phyloP scores from a whole-genome alignment of 2,329 filamentous ascomycete species.

The Ustilaginoidea virens region DNA sequence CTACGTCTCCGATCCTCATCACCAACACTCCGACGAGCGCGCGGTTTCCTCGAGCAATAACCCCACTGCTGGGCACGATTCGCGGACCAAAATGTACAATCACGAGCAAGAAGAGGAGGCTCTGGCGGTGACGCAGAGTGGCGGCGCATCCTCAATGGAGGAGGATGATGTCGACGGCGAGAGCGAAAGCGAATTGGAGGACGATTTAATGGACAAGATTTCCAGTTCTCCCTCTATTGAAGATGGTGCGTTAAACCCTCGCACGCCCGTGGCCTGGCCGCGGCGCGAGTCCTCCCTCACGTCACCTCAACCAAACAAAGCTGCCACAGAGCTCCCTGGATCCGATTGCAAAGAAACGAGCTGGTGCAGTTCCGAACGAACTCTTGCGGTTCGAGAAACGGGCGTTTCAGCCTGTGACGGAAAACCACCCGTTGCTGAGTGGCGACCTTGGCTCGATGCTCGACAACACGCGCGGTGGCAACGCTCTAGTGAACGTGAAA shows the following conservation, averaged over 20 bases:
- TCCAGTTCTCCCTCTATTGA: constrained; percentile 98
- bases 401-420: constrained; percentile 4
- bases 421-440: constrained; percentile 5
- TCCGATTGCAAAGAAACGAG: too few relatives aligned
- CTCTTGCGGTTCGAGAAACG: constrained; percentile 10
- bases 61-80: constrained; percentile 6
- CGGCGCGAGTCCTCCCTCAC: constrained; percentile 27
- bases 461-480: constrained; percentile 15
- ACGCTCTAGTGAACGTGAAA: constrained; percentile 26
- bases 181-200: constrained; percentile 51
- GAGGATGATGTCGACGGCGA: constrained; percentile 54
- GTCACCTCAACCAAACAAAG: too few relatives aligned
- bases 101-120: constrained; percentile 38
- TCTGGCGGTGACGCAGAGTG: constrained; percentile 46
- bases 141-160: constrained; percentile 33
- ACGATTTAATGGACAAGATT: constrained; percentile 97
- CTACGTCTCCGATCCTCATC: constrained; percentile 19
- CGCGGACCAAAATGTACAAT: constrained; percentile 17
- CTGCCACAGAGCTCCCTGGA: too few relatives aligned
- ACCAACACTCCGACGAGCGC: constrained; percentile 31
- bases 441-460: constrained; percentile 9
- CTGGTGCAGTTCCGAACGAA: too few relatives aligned
- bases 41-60: constrained; percentile 9
- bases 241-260: constrained; percentile 70
- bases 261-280: constrained; percentile 24